Conservation (phyloP, 1,139 yeast genomes). For the Magnusiomyces sp. region DNA sequence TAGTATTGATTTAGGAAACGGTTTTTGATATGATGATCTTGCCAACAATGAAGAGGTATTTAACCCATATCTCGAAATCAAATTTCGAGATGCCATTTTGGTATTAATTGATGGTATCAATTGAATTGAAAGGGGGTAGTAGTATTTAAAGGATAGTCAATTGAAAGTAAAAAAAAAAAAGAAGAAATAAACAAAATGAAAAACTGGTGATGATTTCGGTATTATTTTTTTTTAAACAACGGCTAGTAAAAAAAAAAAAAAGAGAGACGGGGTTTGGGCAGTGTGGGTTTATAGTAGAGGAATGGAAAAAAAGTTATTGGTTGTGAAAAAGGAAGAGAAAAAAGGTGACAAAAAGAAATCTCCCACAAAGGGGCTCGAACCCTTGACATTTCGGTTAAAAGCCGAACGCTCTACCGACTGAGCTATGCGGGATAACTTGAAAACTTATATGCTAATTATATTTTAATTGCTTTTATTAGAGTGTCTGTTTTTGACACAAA, state of each 20-base stretch:
- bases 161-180: background rate
- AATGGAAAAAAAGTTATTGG: background rate
- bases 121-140: background rate
- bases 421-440: slow-evolving; percentile 10
- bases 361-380: slow-evolving; percentile 2
- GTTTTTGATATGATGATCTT: background rate
- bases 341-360: background rate
- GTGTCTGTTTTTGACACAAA: too few species aligned
- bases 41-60: too few species aligned
- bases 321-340: background rate
- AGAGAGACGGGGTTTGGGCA: too few species aligned
- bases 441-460: too few species aligned
- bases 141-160: background rate
- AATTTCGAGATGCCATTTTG: background rate
- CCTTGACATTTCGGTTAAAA: slow-evolving; percentile 4
- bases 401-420: slow-evolving; percentile 11
- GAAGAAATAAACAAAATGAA: too few species aligned
- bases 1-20: background rate
- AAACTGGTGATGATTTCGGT: background rate
- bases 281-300: too few species aligned
- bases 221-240: too few species aligned
- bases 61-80: too few species aligned
- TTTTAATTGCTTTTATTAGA: too few species aligned
- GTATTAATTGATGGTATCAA: background rate
- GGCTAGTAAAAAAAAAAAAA: too few species aligned